Base-by-base conservation (phyloP, 371 early-diverging fungal genomes). In the Actinomucor elegans region DNA sequence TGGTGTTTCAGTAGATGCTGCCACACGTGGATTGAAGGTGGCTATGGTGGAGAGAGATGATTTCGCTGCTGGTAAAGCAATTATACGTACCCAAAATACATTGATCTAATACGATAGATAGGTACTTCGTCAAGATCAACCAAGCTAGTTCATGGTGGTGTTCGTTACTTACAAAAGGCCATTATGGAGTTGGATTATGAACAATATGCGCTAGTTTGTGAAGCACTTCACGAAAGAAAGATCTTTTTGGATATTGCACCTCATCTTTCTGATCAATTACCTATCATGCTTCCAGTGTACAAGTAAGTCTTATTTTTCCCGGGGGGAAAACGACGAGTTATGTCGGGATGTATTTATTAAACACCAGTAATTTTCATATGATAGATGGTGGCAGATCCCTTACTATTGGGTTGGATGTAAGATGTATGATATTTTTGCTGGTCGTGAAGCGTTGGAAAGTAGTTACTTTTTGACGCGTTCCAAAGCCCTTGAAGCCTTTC, bases 61-160 rank as follows among this genome's bases (percentile, higher is more conserved):
- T 77, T 99, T 97, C 80, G 84, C 96, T 14, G 84, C 93, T 29
- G 94, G 94, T 81, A 71, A 52, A 14, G 1, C 3, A 0, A 7
- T 23, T 11, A 23, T 60, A n/a, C n/a, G n/a, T n/a, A n/a, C n/a
- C n/a, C n/a, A n/a, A n/a, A n/a, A n/a, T n/a, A n/a, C n/a, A 52
- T 45, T 18, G 6, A 23, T 14, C 0, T n/a, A 8, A 27, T 35
- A 43, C 15, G n/a, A 17, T 32, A 32, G 20, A 26, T 36, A 75
- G 96, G 94, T 40, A 99, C 99, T 2, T 93, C 94, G 28, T 98
- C 98, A 2, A 85, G 97, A 59, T 92, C 93, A 15, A 99, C 99
- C 5, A 99, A 99, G 67, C 83, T 99, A 11, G 93, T 99, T 17
- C 99, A 99, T 67, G 99, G 99, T 52, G 99, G 99, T 64, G 98